Conservation (phyloP, 106 monocot species). For the Apostasia ramifera region DNA sequence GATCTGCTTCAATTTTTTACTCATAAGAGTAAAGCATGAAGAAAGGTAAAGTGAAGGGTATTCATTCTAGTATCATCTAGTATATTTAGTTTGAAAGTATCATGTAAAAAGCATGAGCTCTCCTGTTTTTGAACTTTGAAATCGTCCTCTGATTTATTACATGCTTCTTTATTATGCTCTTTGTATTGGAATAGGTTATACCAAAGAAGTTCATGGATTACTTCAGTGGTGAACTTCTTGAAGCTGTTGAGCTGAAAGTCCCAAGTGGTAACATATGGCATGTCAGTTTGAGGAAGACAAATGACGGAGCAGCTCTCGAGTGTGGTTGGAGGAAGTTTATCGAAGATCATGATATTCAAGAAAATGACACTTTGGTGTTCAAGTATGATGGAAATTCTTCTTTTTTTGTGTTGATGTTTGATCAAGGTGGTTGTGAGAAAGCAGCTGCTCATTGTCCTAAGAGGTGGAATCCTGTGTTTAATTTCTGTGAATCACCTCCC, state of each 20-base stretch:
- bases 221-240: conserved; percentile 3
- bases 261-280: conserved; percentile 17
- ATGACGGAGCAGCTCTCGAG: conserved; percentile 7
- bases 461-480: conserved; percentile 2
- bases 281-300: conserved; percentile 12
- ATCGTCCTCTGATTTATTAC: too few relatives aligned
- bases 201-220: conserved; percentile 14
- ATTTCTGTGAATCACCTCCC: background rate
- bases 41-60: too few relatives aligned
- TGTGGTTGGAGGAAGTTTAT: conserved; percentile 26
- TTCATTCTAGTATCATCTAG: too few relatives aligned
- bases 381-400: conserved; percentile 18
- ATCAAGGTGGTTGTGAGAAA: conserved; percentile 21
- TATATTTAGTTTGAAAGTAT: too few relatives aligned
- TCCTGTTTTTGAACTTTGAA: too few relatives aligned
- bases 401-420: conserved; percentile 21
- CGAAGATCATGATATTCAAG: conserved; percentile 12
- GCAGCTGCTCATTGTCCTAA: conserved; percentile 6
- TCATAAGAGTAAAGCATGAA: too few relatives aligned
- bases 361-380: conserved; percentile 22
- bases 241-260: conserved; percentile 16
- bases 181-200: conserved; percentile 5
- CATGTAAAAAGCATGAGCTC: too few relatives aligned
- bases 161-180: background rate
- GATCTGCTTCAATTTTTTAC: too few relatives aligned